These are phyloP conservation scores for Ganoderma leucocontextum DNA, from an alignment of 1,284 basidiomycete species.

Conservation along the genomic window DNA sequence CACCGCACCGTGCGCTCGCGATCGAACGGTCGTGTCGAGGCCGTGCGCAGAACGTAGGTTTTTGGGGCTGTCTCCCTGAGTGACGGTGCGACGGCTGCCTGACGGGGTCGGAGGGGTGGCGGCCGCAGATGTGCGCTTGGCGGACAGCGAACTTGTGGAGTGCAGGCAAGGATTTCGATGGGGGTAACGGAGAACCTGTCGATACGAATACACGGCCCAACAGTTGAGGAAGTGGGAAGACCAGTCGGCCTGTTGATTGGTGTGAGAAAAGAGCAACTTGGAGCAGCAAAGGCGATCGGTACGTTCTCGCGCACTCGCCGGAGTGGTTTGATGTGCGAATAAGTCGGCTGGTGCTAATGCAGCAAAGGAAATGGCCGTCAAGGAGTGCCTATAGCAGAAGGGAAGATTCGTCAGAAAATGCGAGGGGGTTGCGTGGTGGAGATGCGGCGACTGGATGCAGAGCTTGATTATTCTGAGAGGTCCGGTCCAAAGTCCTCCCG, in stretches of 20 bases:
- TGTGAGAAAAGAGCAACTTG: background rate
- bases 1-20: background rate
- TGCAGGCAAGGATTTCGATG: background rate
- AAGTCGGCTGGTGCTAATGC: background rate
- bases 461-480: background rate
- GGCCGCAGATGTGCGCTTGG: background rate
- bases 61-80: background rate
- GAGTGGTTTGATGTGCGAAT: background rate
- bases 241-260: background rate
- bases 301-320: background rate
- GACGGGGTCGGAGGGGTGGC: background rate
- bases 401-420: background rate
- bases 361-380: background rate
- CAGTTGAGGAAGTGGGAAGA: background rate
- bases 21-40: background rate
- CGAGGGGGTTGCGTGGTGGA: background rate
- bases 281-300: too few relatives aligned
- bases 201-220: background rate
- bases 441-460: background rate
- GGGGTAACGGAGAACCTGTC: background rate
- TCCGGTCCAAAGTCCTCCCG: background rate
- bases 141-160: background rate
- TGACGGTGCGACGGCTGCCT: background rate
- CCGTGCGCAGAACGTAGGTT: background rate
- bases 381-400: background rate